These are phyloP conservation scores for Articulospora tetracladia DNA, from an alignment of 495 filamentous ascomycete species.

Conservation along the genomic window DNA sequence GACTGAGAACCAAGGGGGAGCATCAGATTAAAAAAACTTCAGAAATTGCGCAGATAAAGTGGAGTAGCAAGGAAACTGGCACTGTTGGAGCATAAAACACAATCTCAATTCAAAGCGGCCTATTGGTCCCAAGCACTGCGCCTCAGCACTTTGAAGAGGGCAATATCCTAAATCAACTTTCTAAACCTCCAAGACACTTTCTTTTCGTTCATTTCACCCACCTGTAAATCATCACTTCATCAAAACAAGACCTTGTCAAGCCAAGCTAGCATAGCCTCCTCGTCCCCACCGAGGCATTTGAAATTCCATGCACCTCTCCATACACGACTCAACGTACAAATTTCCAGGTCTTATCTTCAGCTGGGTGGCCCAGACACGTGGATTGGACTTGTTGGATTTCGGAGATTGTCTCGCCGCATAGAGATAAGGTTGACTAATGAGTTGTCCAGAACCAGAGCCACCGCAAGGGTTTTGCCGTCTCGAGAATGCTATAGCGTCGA, in stretches of 20 bases:
- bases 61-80: too few relatives aligned
- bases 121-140: too few relatives aligned
- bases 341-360: background rate
- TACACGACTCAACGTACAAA: background rate
- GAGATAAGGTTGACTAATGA: background rate
- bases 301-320: background rate
- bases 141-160: too few relatives aligned
- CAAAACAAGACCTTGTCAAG: background rate
- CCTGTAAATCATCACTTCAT: background rate
- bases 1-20: too few relatives aligned
- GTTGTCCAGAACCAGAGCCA: background rate
- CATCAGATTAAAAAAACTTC: too few relatives aligned
- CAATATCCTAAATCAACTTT: too few relatives aligned
- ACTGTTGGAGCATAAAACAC: too few relatives aligned
- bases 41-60: too few relatives aligned
- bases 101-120: too few relatives aligned
- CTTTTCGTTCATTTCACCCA: too few relatives aligned
- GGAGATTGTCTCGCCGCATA: background rate
- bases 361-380: background rate
- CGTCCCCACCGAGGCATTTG: background rate
- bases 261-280: background rate
- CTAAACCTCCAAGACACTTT: too few relatives aligned
- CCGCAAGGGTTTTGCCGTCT: background rate
- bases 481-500: background rate
- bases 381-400: background rate